Conservation (phyloP, 2,329 filamentous ascomycete species). For the Thelonectria blattea region DNA sequence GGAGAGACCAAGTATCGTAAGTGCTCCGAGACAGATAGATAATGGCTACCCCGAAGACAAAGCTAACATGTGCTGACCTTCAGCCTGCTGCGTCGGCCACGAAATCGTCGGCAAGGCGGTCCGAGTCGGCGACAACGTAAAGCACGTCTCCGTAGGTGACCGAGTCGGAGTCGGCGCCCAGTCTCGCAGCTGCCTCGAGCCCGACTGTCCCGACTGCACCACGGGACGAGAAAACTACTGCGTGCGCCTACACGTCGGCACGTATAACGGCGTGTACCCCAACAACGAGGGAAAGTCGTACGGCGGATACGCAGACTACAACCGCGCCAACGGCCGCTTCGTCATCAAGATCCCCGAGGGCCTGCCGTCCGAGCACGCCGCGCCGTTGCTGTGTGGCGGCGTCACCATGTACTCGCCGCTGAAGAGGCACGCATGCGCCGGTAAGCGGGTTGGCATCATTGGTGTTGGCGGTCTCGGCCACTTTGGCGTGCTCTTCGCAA, state of each 20-base stretch:
- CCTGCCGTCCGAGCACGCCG: slow-evolving; percentile 65
- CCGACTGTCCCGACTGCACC: slow-evolving; percentile 20
- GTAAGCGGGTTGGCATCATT: slow-evolving; percentile 69
- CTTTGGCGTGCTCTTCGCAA: slow-evolving; percentile 70
- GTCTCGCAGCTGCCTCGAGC: slow-evolving; percentile 26
- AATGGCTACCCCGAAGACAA: too few species aligned
- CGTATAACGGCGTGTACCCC: slow-evolving; percentile 63
- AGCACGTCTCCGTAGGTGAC: slow-evolving; percentile 63
- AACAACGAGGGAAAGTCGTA: slow-evolving; percentile 65
- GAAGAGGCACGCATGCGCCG: slow-evolving; percentile 51
- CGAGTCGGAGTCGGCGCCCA: slow-evolving; percentile 52
- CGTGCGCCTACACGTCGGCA: slow-evolving; percentile 59
- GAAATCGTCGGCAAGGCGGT: slow-evolving; percentile 67
- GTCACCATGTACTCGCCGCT: slow-evolving; percentile 79
- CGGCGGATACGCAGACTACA: slow-evolving; percentile 59
- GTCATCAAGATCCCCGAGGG: slow-evolving; percentile 75
- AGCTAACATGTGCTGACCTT: neutral
- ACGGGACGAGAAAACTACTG: slow-evolving; percentile 72
- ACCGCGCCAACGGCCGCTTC: slow-evolving; percentile 32
- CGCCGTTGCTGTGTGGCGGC: slow-evolving; percentile 83
- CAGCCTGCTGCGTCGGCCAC: slow-evolving; percentile 65
- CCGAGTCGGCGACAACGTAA: slow-evolving; percentile 57
- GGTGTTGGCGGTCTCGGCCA: slow-evolving; percentile 72
- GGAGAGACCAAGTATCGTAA: slow-evolving; percentile 29
- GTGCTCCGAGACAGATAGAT: neutral